Evolutionary conservation across 805 yeast genomes (phyloP).

Genomic region (Kodamaea restingae): DNA sequence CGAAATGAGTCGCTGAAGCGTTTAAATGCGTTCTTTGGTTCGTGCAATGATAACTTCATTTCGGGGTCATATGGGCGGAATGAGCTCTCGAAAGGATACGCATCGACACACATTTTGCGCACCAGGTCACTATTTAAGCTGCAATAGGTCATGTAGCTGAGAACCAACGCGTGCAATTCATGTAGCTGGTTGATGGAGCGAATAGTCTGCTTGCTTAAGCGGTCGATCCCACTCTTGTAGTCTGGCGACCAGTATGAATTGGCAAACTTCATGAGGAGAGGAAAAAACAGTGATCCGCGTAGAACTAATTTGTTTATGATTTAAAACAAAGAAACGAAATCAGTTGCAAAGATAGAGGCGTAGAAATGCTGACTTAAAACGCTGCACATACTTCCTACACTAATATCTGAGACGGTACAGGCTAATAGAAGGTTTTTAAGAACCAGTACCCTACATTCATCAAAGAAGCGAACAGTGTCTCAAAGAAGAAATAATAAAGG

Average conservation of each 20-base stretch:
- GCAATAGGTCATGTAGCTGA: slow-evolving; percentile 33
- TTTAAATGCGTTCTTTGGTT: slow-evolving; percentile 7
- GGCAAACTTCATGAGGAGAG: slow-evolving; percentile 20
- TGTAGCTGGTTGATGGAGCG: slow-evolving; percentile 37
- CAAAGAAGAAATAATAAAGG: too few species aligned
- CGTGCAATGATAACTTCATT: slow-evolving; percentile 1
- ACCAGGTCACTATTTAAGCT: slow-evolving; percentile 34
- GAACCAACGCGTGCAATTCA: slow-evolving; percentile 36
- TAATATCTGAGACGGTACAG: too few species aligned
- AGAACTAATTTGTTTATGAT: too few species aligned
- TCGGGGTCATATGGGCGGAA: slow-evolving; percentile 14
- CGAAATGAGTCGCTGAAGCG: slow-evolving; percentile 11
- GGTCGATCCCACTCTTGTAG: slow-evolving; percentile 33
- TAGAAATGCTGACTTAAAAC: too few species aligned
- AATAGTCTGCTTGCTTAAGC: slow-evolving; percentile 25
- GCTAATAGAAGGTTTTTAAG: too few species aligned
- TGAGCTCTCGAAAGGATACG: slow-evolving; percentile 21
- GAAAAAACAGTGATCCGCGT: slow-evolving; percentile 3
- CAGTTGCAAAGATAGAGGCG: too few species aligned
- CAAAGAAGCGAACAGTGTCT: too few species aligned
- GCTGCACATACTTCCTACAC: too few species aligned
- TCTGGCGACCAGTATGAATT: slow-evolving; percentile 43
- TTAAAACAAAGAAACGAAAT: too few species aligned
- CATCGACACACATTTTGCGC: slow-evolving; percentile 22
- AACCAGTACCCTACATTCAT: too few species aligned